phyloP scores from a whole-genome alignment of 768 basidiomycete genomes.

The Phylloporus arenicola region DNA sequence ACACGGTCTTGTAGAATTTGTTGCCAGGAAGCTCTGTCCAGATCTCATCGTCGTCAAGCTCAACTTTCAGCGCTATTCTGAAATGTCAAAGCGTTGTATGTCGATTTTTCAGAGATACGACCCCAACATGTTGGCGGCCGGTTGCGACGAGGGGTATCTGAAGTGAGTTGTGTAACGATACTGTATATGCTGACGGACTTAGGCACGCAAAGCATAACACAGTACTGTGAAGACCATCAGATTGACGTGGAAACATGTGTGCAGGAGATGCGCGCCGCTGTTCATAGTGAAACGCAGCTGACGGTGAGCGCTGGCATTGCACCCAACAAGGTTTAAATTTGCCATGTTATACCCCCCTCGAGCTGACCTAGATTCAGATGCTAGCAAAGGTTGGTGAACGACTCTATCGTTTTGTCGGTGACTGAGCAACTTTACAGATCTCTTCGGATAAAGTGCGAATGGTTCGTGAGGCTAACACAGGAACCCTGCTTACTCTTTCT shows the following conservation, averaged over 20 bases:
- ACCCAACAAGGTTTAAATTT: conserved; percentile 73
- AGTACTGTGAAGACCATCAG: conserved; percentile 66
- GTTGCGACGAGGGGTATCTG: conserved; percentile 88
- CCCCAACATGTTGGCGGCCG: conserved; percentile 66
- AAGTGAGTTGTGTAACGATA: conserved; percentile 49
- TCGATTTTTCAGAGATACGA: conserved; percentile 65
- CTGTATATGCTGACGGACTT: conserved; percentile 2
- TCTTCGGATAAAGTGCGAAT: conserved; percentile 78
- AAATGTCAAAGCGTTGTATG: conserved; percentile 71
- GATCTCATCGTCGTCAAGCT: conserved; percentile 66
- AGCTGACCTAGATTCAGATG: conserved; percentile 48
- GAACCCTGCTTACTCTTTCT: not conserved
- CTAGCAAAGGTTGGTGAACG: conserved; percentile 79
- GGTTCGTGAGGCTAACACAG: not conserved
- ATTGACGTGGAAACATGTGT: conserved; percentile 72
- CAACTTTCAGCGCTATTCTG: conserved; percentile 57
- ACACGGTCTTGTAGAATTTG: conserved; percentile 52
- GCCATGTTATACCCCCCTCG: conserved; percentile 10
- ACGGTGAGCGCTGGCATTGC: conserved; percentile 96
- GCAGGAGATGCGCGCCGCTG: conserved; percentile 63
- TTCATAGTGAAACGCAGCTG: conserved; percentile 72
- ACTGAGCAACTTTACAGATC: conserved; percentile 45
- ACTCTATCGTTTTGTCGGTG: not conserved
- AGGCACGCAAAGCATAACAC: conserved; percentile 59
- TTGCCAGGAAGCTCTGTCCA: conserved; percentile 92